Conservation (phyloP, 2,329 filamentous ascomycete genomes). For the Cercospora sojina region DNA sequence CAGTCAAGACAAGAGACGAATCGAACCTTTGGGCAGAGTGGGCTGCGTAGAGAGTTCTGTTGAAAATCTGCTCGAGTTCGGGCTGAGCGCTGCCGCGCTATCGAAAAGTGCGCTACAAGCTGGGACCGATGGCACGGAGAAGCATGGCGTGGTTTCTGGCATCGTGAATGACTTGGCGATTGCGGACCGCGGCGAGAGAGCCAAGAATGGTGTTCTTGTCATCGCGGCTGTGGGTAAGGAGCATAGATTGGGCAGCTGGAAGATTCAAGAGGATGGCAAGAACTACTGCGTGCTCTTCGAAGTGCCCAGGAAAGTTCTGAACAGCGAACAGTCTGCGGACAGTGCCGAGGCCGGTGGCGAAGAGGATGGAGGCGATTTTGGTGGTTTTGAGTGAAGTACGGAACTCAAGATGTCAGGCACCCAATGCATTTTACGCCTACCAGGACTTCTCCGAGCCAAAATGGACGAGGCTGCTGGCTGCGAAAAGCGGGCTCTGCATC, state of each 20-base stretch:
- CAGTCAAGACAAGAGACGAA: slow-evolving; percentile 74
- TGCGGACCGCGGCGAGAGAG: slow-evolving; percentile 78
- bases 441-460: neutral
- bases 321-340: neutral
- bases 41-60: slow-evolving; percentile 40
- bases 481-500: neutral
- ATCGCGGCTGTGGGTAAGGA: slow-evolving; percentile 86
- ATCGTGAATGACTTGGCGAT: slow-evolving; percentile 86
- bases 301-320: slow-evolving; percentile 54
- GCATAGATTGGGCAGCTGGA: slow-evolving; percentile 82
- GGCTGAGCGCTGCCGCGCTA: slow-evolving; percentile 21
- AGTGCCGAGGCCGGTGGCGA: neutral
- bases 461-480: neutral
- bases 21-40: slow-evolving; percentile 67
- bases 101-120: slow-evolving; percentile 23
- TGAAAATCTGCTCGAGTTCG: slow-evolving; percentile 23
- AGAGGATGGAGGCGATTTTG: slow-evolving; percentile 3
- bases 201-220: slow-evolving; percentile 72
- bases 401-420: neutral
- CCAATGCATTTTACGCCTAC: neutral
- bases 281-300: slow-evolving; percentile 91
- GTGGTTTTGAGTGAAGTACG: slow-evolving; percentile 6
- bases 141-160: slow-evolving; percentile 57
- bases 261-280: slow-evolving; percentile 59
- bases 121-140: slow-evolving; percentile 24